phyloP scores from a whole-genome alignment of 1,284 basidiomycete species.

The Blastosporella zonata region DNA sequence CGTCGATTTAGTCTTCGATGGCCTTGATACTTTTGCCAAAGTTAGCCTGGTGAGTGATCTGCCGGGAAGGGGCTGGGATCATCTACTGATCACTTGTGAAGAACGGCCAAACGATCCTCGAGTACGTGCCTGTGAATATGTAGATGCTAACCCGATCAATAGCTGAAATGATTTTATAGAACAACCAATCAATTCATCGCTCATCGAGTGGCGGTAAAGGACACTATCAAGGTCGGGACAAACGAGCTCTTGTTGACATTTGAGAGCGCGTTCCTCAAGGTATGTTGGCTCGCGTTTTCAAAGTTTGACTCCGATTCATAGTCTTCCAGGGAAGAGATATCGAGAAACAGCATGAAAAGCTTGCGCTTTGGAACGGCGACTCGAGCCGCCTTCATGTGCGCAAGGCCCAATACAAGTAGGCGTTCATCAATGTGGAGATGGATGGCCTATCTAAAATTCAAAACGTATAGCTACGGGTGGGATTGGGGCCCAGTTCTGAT shows the following conservation, averaged over 20 bases:
- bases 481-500: slow-evolving; percentile 84
- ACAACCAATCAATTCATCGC: slow-evolving; percentile 78
- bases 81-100: slow-evolving; percentile 28
- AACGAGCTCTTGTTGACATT: slow-evolving; percentile 76
- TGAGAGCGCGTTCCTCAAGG: slow-evolving; percentile 73
- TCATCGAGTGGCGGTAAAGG: slow-evolving; percentile 60
- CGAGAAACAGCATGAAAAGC: slow-evolving; percentile 59
- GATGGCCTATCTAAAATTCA: not conserved
- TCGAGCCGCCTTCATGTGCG: slow-evolving; percentile 82
- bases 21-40: slow-evolving; percentile 82
- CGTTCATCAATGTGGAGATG: not conserved
- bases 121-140: slow-evolving; percentile 38
- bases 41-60: slow-evolving; percentile 56
- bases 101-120: slow-evolving; percentile 68
- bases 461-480: slow-evolving; percentile 66
- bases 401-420: slow-evolving; percentile 85
- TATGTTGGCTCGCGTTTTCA: slow-evolving; percentile 19
- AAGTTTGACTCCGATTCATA: not conserved
- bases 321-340: slow-evolving; percentile 55
- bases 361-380: slow-evolving; percentile 82
- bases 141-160: not conserved
- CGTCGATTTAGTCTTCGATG: slow-evolving; percentile 80
- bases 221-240: slow-evolving; percentile 47
- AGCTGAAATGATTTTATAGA: slow-evolving; percentile 30
- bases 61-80: not conserved